Conservation (phyloP, 1,284 basidiomycete genomes). For the Pseudozyma sp. region DNA sequence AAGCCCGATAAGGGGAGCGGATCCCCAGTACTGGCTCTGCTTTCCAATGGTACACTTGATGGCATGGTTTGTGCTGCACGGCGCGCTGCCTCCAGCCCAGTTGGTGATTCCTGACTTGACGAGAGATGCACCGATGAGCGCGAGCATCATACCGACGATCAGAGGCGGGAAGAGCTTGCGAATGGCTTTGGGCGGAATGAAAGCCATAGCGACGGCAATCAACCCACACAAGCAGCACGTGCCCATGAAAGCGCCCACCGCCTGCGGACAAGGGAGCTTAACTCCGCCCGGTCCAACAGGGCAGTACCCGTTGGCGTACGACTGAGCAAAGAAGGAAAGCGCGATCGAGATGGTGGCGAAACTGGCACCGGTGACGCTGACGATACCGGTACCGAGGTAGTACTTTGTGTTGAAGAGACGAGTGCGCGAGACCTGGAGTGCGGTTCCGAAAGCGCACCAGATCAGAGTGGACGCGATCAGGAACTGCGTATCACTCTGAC, state of each 20-base stretch:
- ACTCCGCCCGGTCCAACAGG: constrained; percentile 12
- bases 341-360: constrained; percentile 40
- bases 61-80: constrained; percentile 27
- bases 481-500: constrained; percentile 24
- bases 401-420: constrained; percentile 31
- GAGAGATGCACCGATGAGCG: constrained; percentile 34
- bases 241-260: constrained; percentile 34
- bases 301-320: constrained; percentile 31
- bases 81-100: constrained; percentile 43
- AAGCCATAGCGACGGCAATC: constrained; percentile 31
- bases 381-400: constrained; percentile 42
- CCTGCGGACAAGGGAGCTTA: constrained; percentile 37
- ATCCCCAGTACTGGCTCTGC: constrained; percentile 33
- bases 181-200: constrained; percentile 39
- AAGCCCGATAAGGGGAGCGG: constrained; percentile 42
- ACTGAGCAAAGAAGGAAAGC: constrained; percentile 37
- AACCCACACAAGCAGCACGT: constrained; percentile 35
- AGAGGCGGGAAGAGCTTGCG: constrained; percentile 46
- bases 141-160: constrained; percentile 43
- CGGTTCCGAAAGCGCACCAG: constrained; percentile 37
- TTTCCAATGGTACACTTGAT: constrained; percentile 28
- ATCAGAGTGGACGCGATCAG: constrained; percentile 41
- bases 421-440: constrained; percentile 29
- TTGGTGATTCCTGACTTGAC: constrained; percentile 38
- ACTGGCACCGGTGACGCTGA: constrained; percentile 38